A percentile compares a stretch with the other conserved stretches of the same genome.
Conservation (phyloP, 306 rosid genomes). For the Comarum palustre region DNA sequence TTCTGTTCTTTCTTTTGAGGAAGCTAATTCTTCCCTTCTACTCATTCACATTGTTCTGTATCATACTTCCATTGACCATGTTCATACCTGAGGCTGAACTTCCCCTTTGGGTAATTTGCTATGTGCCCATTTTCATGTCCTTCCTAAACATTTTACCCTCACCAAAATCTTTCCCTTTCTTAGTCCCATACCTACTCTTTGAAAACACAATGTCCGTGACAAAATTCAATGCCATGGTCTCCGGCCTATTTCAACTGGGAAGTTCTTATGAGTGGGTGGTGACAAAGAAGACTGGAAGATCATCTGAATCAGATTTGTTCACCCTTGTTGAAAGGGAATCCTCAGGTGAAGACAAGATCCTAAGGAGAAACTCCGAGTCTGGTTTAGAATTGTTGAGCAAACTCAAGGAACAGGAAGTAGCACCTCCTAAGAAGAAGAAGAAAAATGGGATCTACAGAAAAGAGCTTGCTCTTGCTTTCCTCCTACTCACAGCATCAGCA, state of each 20-base stretch:
- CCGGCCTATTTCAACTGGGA: conserved; percentile 90
- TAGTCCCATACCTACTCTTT: conserved; percentile 86
- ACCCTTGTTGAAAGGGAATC: conserved; percentile 75
- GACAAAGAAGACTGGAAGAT: conserved; percentile 93
- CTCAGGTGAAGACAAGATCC: conserved; percentile 69
- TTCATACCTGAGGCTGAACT: conserved; percentile 91
- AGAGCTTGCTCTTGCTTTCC: conserved; percentile 90
- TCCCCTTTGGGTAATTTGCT: conserved; percentile 96
- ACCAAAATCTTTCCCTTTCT: conserved; percentile 92
- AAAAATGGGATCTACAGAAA: conserved; percentile 73
- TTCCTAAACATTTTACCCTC: conserved; percentile 88
- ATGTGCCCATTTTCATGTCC: conserved; percentile 86
- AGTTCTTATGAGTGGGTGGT: conserved; percentile 98
- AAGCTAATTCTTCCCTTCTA: conserved; percentile 93
- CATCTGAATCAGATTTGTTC: conserved; percentile 84
- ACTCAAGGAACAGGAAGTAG: conserved; percentile 50
- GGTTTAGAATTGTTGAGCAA: conserved; percentile 69
- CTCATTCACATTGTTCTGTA: conserved; percentile 92
- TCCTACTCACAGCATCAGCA: conserved; percentile 84
- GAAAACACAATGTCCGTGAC: conserved; percentile 99
- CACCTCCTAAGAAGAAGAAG: conserved; percentile 49
- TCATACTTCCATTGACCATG: conserved; percentile 93
- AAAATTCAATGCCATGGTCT: conserved; percentile 97
- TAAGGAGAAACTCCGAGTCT: conserved; percentile 75
- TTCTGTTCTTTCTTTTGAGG: conserved; percentile 86